Base-by-base conservation (phyloP, 768 basidiomycete genomes). In the Aureoboletus auriporus region DNA sequence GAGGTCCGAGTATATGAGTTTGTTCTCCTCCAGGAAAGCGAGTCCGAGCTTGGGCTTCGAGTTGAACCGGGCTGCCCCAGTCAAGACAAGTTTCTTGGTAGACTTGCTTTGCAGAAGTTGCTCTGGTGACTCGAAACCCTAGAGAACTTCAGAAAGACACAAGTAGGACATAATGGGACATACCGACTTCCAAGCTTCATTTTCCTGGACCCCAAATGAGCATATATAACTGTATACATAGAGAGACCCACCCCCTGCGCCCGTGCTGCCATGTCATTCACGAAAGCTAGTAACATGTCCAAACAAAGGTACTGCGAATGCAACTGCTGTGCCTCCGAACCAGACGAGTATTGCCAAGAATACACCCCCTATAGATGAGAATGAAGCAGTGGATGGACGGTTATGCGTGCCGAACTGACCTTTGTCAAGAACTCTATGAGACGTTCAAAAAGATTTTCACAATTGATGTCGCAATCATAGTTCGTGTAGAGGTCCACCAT, bases 381-480 rank as follows among this genome's bases (percentile, higher is more conserved):
- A 51, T 53, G 30, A 52, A 35, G 17, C 4, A 12, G 40, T 45
- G 26, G 52, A 48, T 20, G 20, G 28, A 58, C 26, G 17, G 34
- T 30, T 20, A 47, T 12, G n/a, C 7, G 10, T 31, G 13, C 8
- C 30, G 20, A 35, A 54, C 74, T 48, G 57, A 92, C 93, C 75
- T 89, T 87, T 7, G 91, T 89, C 54, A 93, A 69, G 65, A 98
- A 96, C 23, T 86, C 89, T 50, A 94, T 72, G 17, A 97, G 70
- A 13, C 90, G 76, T 63, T 98, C 94, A 57, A 94, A 95, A 47
- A 98, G 69, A 65, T 98, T 95, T 71, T 98, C 96, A 65, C 91
- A 93, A 61, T 97, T 95, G 55, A 88, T 83, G 60, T 96, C 93
- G 61, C 93, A 97, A 63, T 99, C 96, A 66, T 97, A 99, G 66